A percentile compares a stretch with the other conserved stretches of the same genome.
phyloP scores from a whole-genome alignment of 2,329 filamentous ascomycete genomes.

The Curvularia eragrostidis region DNA sequence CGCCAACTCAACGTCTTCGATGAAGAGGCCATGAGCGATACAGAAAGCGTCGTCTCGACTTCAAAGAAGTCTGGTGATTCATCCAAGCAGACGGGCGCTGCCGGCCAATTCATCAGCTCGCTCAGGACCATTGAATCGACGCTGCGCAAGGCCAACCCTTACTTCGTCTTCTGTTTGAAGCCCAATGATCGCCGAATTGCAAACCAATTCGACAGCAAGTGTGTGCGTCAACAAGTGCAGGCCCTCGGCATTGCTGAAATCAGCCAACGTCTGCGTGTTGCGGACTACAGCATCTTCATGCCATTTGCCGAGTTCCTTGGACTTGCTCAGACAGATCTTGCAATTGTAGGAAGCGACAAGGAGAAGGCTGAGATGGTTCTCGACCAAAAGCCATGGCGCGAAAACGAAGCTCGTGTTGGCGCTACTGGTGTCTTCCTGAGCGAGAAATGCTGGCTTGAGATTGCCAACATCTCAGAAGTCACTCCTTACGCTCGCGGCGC shows the following conservation, averaged over 20 bases:
- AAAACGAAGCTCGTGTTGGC: constrained; percentile 87
- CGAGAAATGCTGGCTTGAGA: constrained; percentile 92
- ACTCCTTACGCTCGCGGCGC: constrained; percentile 56
- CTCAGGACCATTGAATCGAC: constrained; percentile 91
- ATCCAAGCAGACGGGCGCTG: constrained; percentile 77
- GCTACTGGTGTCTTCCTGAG: constrained; percentile 95
- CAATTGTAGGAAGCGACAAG: constrained; percentile 87
- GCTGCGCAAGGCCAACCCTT: constrained; percentile 84
- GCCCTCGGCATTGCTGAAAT: constrained; percentile 97
- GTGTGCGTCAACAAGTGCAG: constrained; percentile 91
- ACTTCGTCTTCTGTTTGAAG: constrained; percentile 97
- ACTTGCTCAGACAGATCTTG: constrained; percentile 80
- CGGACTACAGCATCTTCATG: constrained; percentile 94
- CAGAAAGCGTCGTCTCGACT: constrained; percentile 51
- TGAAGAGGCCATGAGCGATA: constrained; percentile 58
- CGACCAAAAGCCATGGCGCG: constrained; percentile 89
- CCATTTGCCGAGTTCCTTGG: constrained; percentile 96
- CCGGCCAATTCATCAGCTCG: constrained; percentile 88
- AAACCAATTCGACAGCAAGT: constrained; percentile 99
- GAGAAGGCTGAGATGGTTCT: constrained; percentile 93
- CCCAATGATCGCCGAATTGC: constrained; percentile 96
- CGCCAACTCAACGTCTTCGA: constrained; percentile 49
- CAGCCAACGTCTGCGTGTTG: constrained; percentile 87
- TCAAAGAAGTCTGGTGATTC: constrained; percentile 46
- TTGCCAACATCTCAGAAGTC: constrained; percentile 71